A percentile compares a stretch with the other conserved stretches of the same genome.
Evolutionary conservation across 2,329 filamentous ascomycete genomes (phyloP).

Genomic region (Ambrosiella xylebori): DNA sequence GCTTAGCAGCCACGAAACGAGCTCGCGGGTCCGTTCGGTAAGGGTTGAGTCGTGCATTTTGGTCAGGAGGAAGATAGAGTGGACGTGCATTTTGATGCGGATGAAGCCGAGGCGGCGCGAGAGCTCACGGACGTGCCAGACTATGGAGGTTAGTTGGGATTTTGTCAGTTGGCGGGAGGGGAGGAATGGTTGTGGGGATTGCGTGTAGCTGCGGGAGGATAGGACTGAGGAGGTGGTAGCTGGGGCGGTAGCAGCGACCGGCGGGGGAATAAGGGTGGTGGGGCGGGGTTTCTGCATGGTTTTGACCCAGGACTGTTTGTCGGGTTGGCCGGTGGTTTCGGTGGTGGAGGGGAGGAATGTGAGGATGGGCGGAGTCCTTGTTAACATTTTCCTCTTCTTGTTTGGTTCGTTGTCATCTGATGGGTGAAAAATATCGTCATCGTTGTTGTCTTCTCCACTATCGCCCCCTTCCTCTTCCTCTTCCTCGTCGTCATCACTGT

Average conservation of each 20-base stretch:
- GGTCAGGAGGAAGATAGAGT: conserved; percentile 71
- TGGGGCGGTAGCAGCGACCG: background rate
- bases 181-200: background rate
- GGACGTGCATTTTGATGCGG: conserved; percentile 63
- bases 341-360: background rate
- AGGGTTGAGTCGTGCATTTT: conserved; percentile 79
- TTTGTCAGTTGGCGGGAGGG: conserved; percentile 69
- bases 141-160: conserved; percentile 91
- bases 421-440: background rate
- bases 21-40: conserved; percentile 57
- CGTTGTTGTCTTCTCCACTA: background rate
- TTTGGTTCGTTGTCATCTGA: too few species aligned
- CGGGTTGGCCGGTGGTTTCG: background rate
- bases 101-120: conserved; percentile 74
- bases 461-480: background rate
- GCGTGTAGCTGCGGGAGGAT: background rate
- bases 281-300: too few species aligned
- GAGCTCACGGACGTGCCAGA: conserved; percentile 81
- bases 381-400: background rate
- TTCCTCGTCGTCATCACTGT: background rate
- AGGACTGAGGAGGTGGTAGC: background rate
- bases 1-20: conserved; percentile 66
- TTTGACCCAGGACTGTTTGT: background rate
- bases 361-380: background rate
- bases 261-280: background rate